Evolutionary conservation across 345 rosid species (phyloP), one percentile per base, ranked within the genome.

Genomic region (Isatis tinctoria): DNA sequence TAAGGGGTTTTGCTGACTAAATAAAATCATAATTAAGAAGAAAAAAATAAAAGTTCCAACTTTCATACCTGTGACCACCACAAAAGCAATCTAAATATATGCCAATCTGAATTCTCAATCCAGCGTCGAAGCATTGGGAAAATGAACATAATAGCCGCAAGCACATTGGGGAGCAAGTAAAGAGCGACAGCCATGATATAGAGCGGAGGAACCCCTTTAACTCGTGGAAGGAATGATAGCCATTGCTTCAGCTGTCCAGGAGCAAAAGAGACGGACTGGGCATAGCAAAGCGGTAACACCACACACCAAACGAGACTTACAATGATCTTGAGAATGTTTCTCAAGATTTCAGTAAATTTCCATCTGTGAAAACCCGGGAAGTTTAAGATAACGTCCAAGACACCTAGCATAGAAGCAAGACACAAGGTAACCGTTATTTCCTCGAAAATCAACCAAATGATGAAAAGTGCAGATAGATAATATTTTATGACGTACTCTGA

Each of bases 41-140:
- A 63, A n/a, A 54, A 32, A 64, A 68, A 41, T 18, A 17, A 8
- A 9, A 63, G 45, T n/a, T 6, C 28, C 16, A 65, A 53, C 3
- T 32, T 24, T 60, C 61, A 37, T 87, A 92, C 98, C 96, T 95
- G 99, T 60, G 99, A 90, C 99, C 98, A 95, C 99, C 99, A 92
- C 79, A 95, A 70, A 24, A 95, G 97, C 53, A 95, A 71, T 80
- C 97, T 83, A 73, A 95, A 65, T 57, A 92, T 81, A 77, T 83
- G 88, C 98, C 98, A 92, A 82, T 92, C 97, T 59, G 97, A 95
- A 84, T 87, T 92, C 82, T 95, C 99, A 77, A 95, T 95, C 93
- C 95, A 95, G 60, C 96, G 92, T 28, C 97, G 84, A 45, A 95
- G 87, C 97, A 95, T 92, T 63, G 97, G 99, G 48, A 95, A 95